phyloP scores from a whole-genome alignment of 306 rosid genomes.

The Lathyrus aphaca region DNA sequence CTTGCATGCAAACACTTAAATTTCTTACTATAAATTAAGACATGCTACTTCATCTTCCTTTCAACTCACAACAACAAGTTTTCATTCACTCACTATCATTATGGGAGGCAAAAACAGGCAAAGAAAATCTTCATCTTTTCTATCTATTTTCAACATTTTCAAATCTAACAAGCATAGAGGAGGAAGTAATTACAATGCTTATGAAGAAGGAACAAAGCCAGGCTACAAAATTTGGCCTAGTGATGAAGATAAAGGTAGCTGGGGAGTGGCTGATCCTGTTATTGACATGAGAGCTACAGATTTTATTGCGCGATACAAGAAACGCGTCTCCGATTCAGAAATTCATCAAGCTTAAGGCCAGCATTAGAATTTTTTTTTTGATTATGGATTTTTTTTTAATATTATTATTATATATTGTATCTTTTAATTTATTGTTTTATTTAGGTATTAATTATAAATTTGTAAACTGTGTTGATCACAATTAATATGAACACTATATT shows the following conservation, averaged over 20 bases:
- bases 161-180: conserved; percentile 45
- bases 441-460: conserved; percentile 31
- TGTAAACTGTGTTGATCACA: conserved; percentile 1
- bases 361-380: conserved; percentile 2
- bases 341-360: conserved; percentile 45
- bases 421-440: conserved; percentile 19
- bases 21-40: conserved; percentile 39
- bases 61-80: conserved; percentile 5
- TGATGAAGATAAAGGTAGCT: conserved; percentile 64
- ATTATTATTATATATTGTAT: background rate
- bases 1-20: conserved; percentile 37
- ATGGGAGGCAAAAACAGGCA: conserved; percentile 66
- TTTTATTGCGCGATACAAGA: conserved; percentile 58
- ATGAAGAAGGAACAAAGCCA: conserved; percentile 49
- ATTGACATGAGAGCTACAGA: conserved; percentile 69
- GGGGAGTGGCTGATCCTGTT: conserved; percentile 74
- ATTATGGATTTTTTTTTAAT: background rate
- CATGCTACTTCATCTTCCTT: conserved; percentile 29
- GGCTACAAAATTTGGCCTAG: conserved; percentile 73
- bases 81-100: background rate
- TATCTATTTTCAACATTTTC: conserved; percentile 68
- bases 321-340: conserved; percentile 58
- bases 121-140: conserved; percentile 56
- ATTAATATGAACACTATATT: conserved; percentile 9
- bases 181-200: conserved; percentile 17